Evolutionary conservation across 805 yeast genomes (phyloP).

Genomic region (Metschnikowia gelsemii): DNA sequence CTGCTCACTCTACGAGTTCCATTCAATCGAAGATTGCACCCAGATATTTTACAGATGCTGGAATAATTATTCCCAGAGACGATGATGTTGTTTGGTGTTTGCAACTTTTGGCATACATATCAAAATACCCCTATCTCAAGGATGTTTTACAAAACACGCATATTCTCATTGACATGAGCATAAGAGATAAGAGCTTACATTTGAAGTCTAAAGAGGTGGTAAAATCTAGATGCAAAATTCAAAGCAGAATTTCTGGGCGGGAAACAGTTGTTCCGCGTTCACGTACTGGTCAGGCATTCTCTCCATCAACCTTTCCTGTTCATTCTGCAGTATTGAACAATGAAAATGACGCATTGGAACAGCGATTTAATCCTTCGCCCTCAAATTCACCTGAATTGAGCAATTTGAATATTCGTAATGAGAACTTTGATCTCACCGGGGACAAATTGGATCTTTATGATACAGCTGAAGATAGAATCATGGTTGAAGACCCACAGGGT

Average conservation of each 20-base stretch:
- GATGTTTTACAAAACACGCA: conserved; percentile 72
- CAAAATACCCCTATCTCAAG: conserved; percentile 83
- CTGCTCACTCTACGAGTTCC: conserved; percentile 26
- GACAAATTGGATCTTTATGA: conserved; percentile 36
- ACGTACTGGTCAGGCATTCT: conserved; percentile 23
- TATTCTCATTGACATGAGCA: conserved; percentile 63
- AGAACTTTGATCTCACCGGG: conserved; percentile 32
- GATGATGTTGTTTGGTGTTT: conserved; percentile 94
- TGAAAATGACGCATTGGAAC: conserved; percentile 15
- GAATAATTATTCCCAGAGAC: conserved; percentile 82
- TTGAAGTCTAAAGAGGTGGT: conserved; percentile 37
- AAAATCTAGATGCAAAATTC: conserved; percentile 32
- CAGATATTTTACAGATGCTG: conserved; percentile 49
- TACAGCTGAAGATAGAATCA: conserved; percentile 22
- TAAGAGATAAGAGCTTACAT: conserved; percentile 41
- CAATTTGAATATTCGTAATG: conserved; percentile 33
- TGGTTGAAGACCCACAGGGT: conserved; percentile 23
- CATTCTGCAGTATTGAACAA: conserved; percentile 6
- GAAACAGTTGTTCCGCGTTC: conserved; percentile 37
- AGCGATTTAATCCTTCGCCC: conserved; percentile 35
- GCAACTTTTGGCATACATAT: conserved; percentile 87
- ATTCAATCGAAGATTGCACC: conserved; percentile 34
- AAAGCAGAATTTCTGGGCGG: conserved; percentile 29
- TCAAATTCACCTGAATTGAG: conserved; percentile 41
- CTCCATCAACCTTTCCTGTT: conserved; percentile 14